Percentiles rank a stretch among this genome's conserved stretches.
These are phyloP conservation scores for Brettanomyces custersianus DNA, from an alignment of 805 yeast genomes.

Conservation along the genomic window DNA sequence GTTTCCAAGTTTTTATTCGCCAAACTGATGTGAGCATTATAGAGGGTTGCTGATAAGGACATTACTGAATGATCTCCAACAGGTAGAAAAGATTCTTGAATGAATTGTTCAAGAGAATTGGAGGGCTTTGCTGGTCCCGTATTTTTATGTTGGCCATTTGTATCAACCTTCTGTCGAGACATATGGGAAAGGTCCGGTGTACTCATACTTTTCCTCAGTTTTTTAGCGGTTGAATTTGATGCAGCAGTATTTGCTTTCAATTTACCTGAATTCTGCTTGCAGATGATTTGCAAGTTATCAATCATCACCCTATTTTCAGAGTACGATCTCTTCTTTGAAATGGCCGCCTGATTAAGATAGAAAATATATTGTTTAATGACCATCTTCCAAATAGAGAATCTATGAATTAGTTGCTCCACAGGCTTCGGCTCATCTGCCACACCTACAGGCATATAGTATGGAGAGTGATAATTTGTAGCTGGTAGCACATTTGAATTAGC, in stretches of 20 bases:
- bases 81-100: constrained; percentile 38
- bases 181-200: constrained; percentile 11
- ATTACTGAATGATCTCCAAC: constrained; percentile 29
- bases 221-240: background rate
- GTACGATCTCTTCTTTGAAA: constrained; percentile 40
- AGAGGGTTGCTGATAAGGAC: constrained; percentile 24
- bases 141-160: background rate
- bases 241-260: constrained; percentile 8
- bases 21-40: constrained; percentile 22
- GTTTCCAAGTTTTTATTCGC: constrained; percentile 41
- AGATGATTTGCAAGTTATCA: constrained; percentile 31
- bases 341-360: constrained; percentile 40
- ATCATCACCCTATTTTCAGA: constrained; percentile 40
- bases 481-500: constrained; percentile 22
- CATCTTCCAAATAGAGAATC: constrained; percentile 51
- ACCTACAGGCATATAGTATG: constrained; percentile 25
- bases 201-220: constrained; percentile 15
- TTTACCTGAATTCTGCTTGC: constrained; percentile 23
- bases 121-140: background rate
- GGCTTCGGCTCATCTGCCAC: constrained; percentile 25
- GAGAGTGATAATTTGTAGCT: constrained; percentile 24
- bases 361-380: constrained; percentile 43
- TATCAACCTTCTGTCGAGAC: background rate
- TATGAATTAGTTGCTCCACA: constrained; percentile 41
- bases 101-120: constrained; percentile 29